Base-by-base conservation (phyloP, 331 rosid species). In the Dryas integrifolia region DNA sequence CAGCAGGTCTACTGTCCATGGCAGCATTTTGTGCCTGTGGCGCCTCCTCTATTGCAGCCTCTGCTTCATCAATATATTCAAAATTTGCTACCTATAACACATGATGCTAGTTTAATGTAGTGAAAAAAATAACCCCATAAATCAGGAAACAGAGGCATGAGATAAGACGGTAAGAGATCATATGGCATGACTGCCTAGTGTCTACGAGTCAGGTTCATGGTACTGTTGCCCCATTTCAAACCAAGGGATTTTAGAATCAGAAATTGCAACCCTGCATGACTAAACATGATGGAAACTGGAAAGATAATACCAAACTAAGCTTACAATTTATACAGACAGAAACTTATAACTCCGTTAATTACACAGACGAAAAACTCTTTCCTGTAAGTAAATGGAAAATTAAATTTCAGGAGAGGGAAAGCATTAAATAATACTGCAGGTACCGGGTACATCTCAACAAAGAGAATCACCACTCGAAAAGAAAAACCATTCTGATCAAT, bases 61-160 rank as follows among this genome's bases (percentile, higher is more conserved):
- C 84, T 77, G 74, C 87, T 79, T 95, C 87, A 58, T 95, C 98
- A 84, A 95, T 91, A 82, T 95, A 95, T 80, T 88, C 92, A 79
- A 95, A 95, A 82, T 95, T 95, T 70, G 98, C 98, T 73, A 95
- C 98, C 98, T 95, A 76, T 41, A 82, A 61, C 68, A 75, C 73
- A 80, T 58, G 69, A 39, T 70, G 65, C 30, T 47, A 45, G 57
- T 67, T 69, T 69, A 41, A 68, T 53, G 52, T n/a, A 26, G 58
- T 48, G 51, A 70, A 40, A 56, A 74, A 76, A 48, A 6, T 9
- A 40, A 4, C 35, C 6, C 65, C 8, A 24, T 44, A 52, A 69
- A 72, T 41, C 60, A 26, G 43, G 52, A 61, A 14, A 70, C 24
- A 71, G 58, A 35, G 12, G 16, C 44, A 46, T 14, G 4, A 62